These are phyloP conservation scores for Paraphaeosphaeria minitans DNA, from an alignment of 2,329 filamentous ascomycete species.

Conservation along the genomic window DNA sequence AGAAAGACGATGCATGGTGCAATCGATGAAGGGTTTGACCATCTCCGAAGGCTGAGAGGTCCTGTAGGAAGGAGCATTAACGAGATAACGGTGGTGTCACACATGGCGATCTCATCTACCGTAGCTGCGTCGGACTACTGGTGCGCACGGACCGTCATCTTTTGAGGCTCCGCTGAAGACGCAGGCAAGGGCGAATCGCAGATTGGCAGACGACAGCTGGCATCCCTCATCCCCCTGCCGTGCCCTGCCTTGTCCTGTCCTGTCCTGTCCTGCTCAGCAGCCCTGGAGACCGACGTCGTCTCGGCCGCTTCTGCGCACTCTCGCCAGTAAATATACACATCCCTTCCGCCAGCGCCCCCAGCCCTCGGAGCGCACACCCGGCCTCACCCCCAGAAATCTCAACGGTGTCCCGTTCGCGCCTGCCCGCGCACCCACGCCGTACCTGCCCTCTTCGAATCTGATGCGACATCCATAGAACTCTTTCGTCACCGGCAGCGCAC, in stretches of 20 bases:
- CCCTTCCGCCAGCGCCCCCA: not conserved
- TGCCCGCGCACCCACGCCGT: constrained; percentile 16
- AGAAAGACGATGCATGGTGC: not conserved
- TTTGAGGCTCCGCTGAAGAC: constrained; percentile 11
- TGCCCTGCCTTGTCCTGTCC: too few relatives aligned
- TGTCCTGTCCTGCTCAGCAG: too few relatives aligned
- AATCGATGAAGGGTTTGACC: not conserved
- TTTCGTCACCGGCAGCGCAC: constrained; percentile 34
- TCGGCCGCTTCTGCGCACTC: not conserved
- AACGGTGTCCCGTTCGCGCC: constrained; percentile 31
- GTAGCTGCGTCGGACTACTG: constrained; percentile 7
- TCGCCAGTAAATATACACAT: not conserved
- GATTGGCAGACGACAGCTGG: constrained; percentile 11
- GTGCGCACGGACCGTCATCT: constrained; percentile 6
- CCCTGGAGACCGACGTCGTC: not conserved
- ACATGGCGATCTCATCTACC: constrained; percentile 3
- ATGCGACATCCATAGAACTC: constrained; percentile 40
- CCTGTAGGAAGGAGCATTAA: too few relatives aligned
- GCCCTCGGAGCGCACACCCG: constrained; percentile 7
- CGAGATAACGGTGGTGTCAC: not conserved
- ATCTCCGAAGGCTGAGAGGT: not conserved
- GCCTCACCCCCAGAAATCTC: constrained; percentile 35
- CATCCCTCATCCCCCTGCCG: constrained; percentile 2
- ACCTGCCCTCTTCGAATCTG: constrained; percentile 27
- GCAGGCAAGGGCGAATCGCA: constrained; percentile 14